phyloP scores from a whole-genome alignment of 2,329 filamentous ascomycete species.

The Scedosporium boydii region DNA sequence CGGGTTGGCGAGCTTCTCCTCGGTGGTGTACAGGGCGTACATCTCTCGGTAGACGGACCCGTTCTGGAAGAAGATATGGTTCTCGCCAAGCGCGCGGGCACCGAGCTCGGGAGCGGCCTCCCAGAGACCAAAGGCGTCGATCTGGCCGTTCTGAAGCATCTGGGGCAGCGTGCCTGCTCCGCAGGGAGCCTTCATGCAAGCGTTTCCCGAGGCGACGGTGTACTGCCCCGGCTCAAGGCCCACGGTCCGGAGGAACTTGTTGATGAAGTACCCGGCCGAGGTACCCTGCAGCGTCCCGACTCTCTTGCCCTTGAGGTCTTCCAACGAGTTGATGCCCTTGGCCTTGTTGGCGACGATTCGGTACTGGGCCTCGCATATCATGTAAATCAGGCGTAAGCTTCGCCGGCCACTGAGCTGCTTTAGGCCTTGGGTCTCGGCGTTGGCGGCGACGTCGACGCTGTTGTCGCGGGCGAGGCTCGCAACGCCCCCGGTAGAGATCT shows the following conservation, averaged over 20 bases:
- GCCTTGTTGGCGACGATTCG: conserved; percentile 8
- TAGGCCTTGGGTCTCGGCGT: conserved; percentile 9
- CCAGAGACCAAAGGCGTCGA: conserved; percentile 10
- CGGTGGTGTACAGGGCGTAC: conserved; percentile 8
- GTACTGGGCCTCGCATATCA: conserved; percentile 8
- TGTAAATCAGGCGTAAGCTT: conserved; percentile 11
- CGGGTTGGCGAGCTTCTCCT: conserved; percentile 7
- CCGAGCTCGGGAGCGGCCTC: conserved; percentile 7
- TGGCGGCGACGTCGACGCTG: conserved; percentile 9
- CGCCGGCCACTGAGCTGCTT: conserved; percentile 1
- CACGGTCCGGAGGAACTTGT: conserved; percentile 5
- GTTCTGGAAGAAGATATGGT: conserved; percentile 9
- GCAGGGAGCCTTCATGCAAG: conserved; percentile 6
- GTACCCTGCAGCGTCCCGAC: conserved; percentile 8
- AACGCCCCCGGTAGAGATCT: conserved; percentile 8
- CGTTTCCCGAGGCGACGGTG: conserved; percentile 3
- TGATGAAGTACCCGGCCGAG: conserved; percentile 9
- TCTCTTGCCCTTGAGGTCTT: conserved; percentile 8
- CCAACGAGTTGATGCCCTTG: conserved; percentile 4
- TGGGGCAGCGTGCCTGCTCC: conserved; percentile 2
- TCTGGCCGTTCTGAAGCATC: conserved; percentile 1
- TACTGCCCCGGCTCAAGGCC: conserved; percentile 6
- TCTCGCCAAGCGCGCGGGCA: conserved; percentile 1
- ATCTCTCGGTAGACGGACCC: conserved; percentile 8
- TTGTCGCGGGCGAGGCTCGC: conserved; percentile 4